Conservation (phyloP, 164 flowering plant genomes). For the Euptelea pleiosperma region DNA sequence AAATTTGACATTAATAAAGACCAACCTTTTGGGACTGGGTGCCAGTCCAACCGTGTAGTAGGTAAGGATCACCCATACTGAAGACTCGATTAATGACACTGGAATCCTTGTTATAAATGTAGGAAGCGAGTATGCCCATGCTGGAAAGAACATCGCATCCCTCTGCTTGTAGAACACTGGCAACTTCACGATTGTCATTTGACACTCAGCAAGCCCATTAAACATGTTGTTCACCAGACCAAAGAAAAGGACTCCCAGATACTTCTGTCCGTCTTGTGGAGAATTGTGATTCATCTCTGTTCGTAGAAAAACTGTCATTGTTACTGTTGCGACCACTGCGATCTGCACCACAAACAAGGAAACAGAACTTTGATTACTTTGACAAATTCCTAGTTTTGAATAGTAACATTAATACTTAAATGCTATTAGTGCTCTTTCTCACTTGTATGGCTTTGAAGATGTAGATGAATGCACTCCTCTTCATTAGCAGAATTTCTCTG, state of each 20-base stretch:
- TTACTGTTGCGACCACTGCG: slow-evolving; percentile 25
- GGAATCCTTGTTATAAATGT: slow-evolving; percentile 60
- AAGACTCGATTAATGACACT: slow-evolving; percentile 43
- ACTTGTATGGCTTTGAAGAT: slow-evolving; percentile 52
- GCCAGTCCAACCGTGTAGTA: slow-evolving; percentile 63
- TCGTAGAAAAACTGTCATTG: slow-evolving; percentile 49
- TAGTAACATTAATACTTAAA: neutral
- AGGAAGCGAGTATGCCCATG: slow-evolving; percentile 64
- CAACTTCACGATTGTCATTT: slow-evolving; percentile 30
- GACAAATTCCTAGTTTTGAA: neutral
- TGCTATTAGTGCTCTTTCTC: neutral
- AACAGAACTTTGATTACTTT: neutral
- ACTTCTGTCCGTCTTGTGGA: slow-evolving; percentile 22
- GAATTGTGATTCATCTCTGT: slow-evolving; percentile 38
- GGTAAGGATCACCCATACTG: slow-evolving; percentile 43
- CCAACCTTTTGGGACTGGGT: slow-evolving; percentile 54
- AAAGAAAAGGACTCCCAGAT: slow-evolving; percentile 36
- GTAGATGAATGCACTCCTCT: slow-evolving; percentile 59
- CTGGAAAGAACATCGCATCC: slow-evolving; percentile 37
- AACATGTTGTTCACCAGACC: slow-evolving; percentile 32
- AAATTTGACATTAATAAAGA: neutral
- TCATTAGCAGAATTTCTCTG: slow-evolving; percentile 60
- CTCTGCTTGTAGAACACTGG: slow-evolving; percentile 48
- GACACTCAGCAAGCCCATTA: slow-evolving; percentile 38
- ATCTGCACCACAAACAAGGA: slow-evolving; percentile 28